phyloP scores from a whole-genome alignment of 2,329 filamentous ascomycete species.

The Ceratocystis harringtonii region DNA sequence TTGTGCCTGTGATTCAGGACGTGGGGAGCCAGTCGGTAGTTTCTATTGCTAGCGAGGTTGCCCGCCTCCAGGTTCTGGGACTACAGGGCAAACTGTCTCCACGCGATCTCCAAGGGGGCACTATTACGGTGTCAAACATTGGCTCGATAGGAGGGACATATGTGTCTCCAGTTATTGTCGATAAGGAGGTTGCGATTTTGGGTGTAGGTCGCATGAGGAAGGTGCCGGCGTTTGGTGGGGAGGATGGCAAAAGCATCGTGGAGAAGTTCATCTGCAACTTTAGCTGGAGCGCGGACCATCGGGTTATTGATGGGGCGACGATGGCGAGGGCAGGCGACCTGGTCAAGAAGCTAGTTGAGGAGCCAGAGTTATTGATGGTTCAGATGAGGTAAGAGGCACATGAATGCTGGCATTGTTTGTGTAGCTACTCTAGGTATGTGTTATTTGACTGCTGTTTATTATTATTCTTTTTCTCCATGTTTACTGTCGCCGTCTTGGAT shows the following conservation, averaged over 20 bases:
- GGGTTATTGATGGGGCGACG: slow-evolving; percentile 86
- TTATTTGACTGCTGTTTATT: neutral
- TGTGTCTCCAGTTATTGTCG: slow-evolving; percentile 78
- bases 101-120: slow-evolving; percentile 67
- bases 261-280: slow-evolving; percentile 74
- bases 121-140: slow-evolving; percentile 93
- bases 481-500: neutral
- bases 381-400: slow-evolving; percentile 46
- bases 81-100: slow-evolving; percentile 57
- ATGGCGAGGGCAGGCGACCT: slow-evolving; percentile 81
- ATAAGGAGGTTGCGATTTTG: slow-evolving; percentile 80
- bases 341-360: slow-evolving; percentile 64
- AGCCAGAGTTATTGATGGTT: slow-evolving; percentile 75
- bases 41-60: slow-evolving; percentile 62
- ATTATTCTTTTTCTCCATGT: neutral
- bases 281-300: slow-evolving; percentile 92
- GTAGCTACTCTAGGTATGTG: neutral
- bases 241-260: slow-evolving; percentile 42
- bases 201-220: slow-evolving; percentile 69
- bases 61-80: slow-evolving; percentile 57
- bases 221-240: slow-evolving; percentile 57
- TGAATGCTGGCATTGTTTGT: neutral
- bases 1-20: slow-evolving; percentile 84
- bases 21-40: slow-evolving; percentile 63
- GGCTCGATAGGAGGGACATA: slow-evolving; percentile 89